These are phyloP conservation scores for Pelargonium fulgidum DNA, from an alignment of 441 rosid genomes.

Conservation along the genomic window DNA sequence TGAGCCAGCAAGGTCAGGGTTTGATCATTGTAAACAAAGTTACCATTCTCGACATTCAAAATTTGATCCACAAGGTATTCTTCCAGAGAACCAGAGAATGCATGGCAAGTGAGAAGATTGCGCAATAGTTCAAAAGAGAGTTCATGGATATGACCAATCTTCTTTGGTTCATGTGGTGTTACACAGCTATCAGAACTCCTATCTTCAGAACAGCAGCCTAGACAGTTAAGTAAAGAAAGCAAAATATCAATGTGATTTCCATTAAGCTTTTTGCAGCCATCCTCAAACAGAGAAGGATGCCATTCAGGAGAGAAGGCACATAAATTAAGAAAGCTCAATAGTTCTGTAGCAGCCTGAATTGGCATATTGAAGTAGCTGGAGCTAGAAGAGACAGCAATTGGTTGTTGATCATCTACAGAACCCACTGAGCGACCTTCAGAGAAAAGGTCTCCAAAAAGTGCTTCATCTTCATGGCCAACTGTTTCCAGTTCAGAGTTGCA, in stretches of 20 bases:
- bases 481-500: slow-evolving; percentile 71
- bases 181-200: slow-evolving; percentile 43
- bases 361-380: slow-evolving; percentile 69
- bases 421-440: slow-evolving; percentile 83
- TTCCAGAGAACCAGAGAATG: slow-evolving; percentile 64
- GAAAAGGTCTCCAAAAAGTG: slow-evolving; percentile 96
- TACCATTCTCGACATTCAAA: slow-evolving; percentile 66
- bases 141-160: slow-evolving; percentile 43
- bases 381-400: slow-evolving; percentile 42
- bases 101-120: slow-evolving; percentile 57
- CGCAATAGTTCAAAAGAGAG: slow-evolving; percentile 74
- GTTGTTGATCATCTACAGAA: slow-evolving; percentile 78
- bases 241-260: slow-evolving; percentile 71
- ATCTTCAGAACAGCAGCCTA: slow-evolving; percentile 41
- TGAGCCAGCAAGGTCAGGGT: slow-evolving; percentile 75
- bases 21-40: slow-evolving; percentile 65
- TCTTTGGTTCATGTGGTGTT: slow-evolving; percentile 57
- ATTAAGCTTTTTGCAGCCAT: slow-evolving; percentile 63
- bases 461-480: slow-evolving; percentile 93
- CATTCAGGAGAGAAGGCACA: slow-evolving; percentile 69
- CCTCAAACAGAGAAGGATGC: slow-evolving; percentile 60
- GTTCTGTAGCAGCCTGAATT: slow-evolving; percentile 74
- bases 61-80: slow-evolving; percentile 69
- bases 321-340: slow-evolving; percentile 70
- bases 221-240: slow-evolving; percentile 62